These are phyloP conservation scores for Aspergillus carlsbadensis DNA, from an alignment of 495 filamentous ascomycete species.

Conservation along the genomic window DNA sequence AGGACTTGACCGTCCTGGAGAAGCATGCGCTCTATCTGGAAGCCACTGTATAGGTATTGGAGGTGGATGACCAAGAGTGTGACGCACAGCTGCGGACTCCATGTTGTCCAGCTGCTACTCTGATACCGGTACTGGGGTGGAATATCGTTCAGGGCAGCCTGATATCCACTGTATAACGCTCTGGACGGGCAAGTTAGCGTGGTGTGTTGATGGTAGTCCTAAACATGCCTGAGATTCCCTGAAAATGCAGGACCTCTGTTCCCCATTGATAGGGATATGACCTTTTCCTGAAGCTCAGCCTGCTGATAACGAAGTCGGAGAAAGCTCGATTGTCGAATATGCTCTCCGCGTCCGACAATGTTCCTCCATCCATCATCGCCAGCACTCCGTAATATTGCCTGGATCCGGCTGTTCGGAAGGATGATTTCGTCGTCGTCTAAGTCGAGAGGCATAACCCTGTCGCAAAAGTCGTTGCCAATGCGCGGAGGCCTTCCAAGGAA, in stretches of 20 bases:
- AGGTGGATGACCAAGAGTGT: neutral
- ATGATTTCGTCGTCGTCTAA: neutral
- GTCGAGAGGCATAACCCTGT: neutral
- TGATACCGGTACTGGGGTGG: conserved; percentile 6
- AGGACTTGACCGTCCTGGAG: neutral
- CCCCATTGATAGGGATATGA: conserved; percentile 1
- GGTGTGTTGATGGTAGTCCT: too few relatives aligned
- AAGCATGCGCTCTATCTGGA: conserved; percentile 4
- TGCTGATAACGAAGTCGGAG: conserved; percentile 2
- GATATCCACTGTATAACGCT: neutral
- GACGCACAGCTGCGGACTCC: neutral
- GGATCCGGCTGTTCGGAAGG: neutral
- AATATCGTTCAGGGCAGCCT: neutral
- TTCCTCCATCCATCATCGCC: neutral
- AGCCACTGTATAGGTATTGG: conserved; percentile 3
- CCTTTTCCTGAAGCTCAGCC: neutral
- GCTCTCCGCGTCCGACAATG: neutral
- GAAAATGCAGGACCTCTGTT: neutral
- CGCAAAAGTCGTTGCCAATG: conserved; percentile 4
- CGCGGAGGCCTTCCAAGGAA: conserved; percentile 1
- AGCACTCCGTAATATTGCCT: too few relatives aligned
- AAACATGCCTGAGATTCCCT: neutral
- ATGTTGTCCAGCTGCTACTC: neutral
- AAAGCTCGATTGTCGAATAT: neutral
- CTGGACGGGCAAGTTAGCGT: too few relatives aligned